Evolutionary conservation across 306 rosid genomes (phyloP), one percentile per base, ranked within the genome.

Genomic region (Biancaea sappan): DNA sequence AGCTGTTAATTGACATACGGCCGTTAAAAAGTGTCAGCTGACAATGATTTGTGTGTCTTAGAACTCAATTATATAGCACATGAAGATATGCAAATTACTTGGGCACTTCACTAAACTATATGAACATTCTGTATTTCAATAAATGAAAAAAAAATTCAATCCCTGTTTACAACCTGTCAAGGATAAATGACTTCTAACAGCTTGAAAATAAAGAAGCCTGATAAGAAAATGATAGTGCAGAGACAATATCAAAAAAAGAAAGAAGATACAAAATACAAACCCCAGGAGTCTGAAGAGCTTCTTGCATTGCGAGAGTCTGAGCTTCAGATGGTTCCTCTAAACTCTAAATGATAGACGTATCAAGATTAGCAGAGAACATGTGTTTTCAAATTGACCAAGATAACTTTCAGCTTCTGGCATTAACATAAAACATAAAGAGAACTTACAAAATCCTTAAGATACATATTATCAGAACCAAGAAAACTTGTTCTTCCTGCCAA

Each of bases 231-330:
- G 16, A 38, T 57, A 3, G 37, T 2, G 5, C 40, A 26, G n/a
- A 38, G 24, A 22, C 21, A 74, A 62, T 11, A 34, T 47, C 13
- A 7, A 4, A 10, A 10, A 21, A 76, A 38, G 0, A 59, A 37
- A 35, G 15, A 32, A 56, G 28, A 56, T 56, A 56, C 61, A 82
- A 77, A 67, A 47, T 63, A 79, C 94, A 44, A 29, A 92, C 98
- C 83, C 92, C 92, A 10, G 91, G 96, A 66, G 94, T 90, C 79
- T 51, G 87, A 35, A 88, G 83, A 66, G 76, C 81, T 34, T 90
- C 94, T 41, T 86, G 85, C 83, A 80, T 81, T 54, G 84, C 88
- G 3, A 77, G 68, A 72, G 80, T 76, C 81, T 84, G 83, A 56
- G 78, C 74, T 72, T 88, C 96, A 31, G 89, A 82, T 62, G 86